Conservation (phyloP, 805 yeast species). For the Wickerhamomyces subpelliculosus region DNA sequence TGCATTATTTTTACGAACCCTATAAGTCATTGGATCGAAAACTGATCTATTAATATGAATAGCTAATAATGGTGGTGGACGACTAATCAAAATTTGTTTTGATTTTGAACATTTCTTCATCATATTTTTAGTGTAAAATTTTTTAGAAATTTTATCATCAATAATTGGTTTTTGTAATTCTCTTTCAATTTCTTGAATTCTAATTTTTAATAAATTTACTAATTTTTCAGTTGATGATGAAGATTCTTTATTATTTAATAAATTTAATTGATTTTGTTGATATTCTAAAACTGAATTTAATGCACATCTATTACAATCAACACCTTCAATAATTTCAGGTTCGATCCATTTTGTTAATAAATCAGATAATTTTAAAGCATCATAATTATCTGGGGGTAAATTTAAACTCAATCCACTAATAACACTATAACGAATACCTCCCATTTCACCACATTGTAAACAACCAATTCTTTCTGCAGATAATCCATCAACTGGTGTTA, state of each 20-base stretch:
- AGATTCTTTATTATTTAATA: slow-evolving; percentile 18
- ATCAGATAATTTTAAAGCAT: slow-evolving; percentile 39
- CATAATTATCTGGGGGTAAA: slow-evolving; percentile 44
- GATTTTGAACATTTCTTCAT: slow-evolving; percentile 71
- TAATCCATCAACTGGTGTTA: slow-evolving; percentile 91
- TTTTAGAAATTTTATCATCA: slow-evolving; percentile 71
- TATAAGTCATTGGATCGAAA: slow-evolving; percentile 80
- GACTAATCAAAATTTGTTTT: slow-evolving; percentile 71
- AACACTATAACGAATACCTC: slow-evolving; percentile 82
- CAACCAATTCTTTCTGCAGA: slow-evolving; percentile 89
- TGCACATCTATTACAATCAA: slow-evolving; percentile 92
- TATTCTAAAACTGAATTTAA: slow-evolving; percentile 52
- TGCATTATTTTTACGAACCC: slow-evolving; percentile 78
- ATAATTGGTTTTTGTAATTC: slow-evolving; percentile 65
- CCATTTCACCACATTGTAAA: slow-evolving; percentile 84
- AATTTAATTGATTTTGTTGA: slow-evolving; percentile 30
- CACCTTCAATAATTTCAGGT: slow-evolving; percentile 87
- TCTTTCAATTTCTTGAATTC: slow-evolving; percentile 40
- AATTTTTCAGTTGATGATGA: slow-evolving; percentile 23
- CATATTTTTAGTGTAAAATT: slow-evolving; percentile 67
- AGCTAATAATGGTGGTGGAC: slow-evolving; percentile 78
- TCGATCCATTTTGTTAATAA: slow-evolving; percentile 60
- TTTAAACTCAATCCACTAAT: slow-evolving; percentile 68
- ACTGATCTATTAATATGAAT: slow-evolving; percentile 91
- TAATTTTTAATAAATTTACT: slow-evolving; percentile 28